Base-by-base conservation (phyloP, 495 filamentous ascomycete species). In the Parachaetomium inaequale region DNA sequence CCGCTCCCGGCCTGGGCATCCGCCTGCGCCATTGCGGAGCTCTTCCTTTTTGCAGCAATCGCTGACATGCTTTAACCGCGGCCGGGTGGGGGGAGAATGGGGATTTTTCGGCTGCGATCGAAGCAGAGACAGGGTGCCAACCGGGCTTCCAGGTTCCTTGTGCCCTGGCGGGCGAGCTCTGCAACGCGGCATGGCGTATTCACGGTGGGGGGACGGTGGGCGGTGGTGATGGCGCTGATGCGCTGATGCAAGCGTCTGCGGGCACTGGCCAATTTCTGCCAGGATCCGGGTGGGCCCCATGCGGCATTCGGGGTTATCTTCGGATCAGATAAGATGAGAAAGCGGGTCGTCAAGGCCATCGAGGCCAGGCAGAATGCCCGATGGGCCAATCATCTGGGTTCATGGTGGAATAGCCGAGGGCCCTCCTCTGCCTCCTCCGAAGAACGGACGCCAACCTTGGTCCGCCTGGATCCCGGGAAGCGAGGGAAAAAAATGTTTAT, bases 251-350 rank as follows among this genome's bases (percentile, higher is more conserved):
- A 57, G 17, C 59, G 25, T 63, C 50, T 66, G 61, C 66, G 63
- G 14, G 36, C n/a, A 47, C 23, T 7, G 6, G 23, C 10, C 8
- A 21, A 59, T 55, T 65, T 63, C 58, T 65, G 42, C 66, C 63
- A 69, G 63, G 51, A 61, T 63, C 25, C 26, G 42, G 26, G 28
- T 61, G 63, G 64, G 57, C 28, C 32, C 32, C 2, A 58, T 60
- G 72, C 76, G 74, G 72, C 73, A 75, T 56, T 76, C 75, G 76
- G 76, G 63, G 45, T 77, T 79, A 79, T 79, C 77, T 78, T 75
- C 63, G 73, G 77, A 81, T 81, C 78, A 70, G 78, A 81, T 81
- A 79, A 81, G 77, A 79, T 79, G 68, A n/a, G n/a, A 32, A 59
- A 67, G 66, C 50, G 62, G 63, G 59, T 57, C 55, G 2, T 58